Evolutionary conservation across 139 green algal species (phyloP).

Genomic region (Asterochloris sp.): DNA sequence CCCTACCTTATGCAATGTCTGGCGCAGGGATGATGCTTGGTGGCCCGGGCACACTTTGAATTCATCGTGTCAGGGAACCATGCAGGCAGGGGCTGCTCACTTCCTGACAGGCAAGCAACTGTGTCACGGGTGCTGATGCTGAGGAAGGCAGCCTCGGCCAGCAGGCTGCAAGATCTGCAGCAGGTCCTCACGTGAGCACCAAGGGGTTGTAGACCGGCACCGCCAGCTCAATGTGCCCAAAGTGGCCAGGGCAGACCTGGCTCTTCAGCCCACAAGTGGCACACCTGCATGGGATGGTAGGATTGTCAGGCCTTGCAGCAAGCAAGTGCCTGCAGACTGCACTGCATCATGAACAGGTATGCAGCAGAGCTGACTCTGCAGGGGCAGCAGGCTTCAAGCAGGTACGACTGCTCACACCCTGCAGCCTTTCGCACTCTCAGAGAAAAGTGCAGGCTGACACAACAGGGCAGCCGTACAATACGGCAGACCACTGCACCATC

Average conservation of each 20-base stretch:
- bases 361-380: neutral
- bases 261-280: slow-evolving; percentile 76
- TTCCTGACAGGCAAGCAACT: too few relatives aligned
- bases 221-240: slow-evolving; percentile 95
- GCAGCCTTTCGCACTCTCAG: neutral
- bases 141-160: neutral
- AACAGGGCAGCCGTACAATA: neutral
- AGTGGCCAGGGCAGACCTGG: slow-evolving; percentile 90
- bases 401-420: neutral
- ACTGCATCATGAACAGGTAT: neutral
- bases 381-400: neutral
- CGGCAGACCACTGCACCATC: neutral
- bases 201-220: slow-evolving; percentile 98
- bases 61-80: too few relatives aligned
- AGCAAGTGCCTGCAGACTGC: neutral
- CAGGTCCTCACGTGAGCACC: slow-evolving; percentile 71
- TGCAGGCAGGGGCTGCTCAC: too few relatives aligned
- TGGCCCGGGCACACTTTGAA: too few relatives aligned
- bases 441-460: neutral
- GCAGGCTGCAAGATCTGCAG: too few relatives aligned
- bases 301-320: neutral
- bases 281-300: slow-evolving; percentile 55
- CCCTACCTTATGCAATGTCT: too few relatives aligned
- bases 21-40: too few relatives aligned
- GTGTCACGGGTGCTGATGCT: neutral